These are phyloP conservation scores for Sporothrix brasiliensis DNA, from an alignment of 2,329 filamentous ascomycete genomes.

Conservation along the genomic window DNA sequence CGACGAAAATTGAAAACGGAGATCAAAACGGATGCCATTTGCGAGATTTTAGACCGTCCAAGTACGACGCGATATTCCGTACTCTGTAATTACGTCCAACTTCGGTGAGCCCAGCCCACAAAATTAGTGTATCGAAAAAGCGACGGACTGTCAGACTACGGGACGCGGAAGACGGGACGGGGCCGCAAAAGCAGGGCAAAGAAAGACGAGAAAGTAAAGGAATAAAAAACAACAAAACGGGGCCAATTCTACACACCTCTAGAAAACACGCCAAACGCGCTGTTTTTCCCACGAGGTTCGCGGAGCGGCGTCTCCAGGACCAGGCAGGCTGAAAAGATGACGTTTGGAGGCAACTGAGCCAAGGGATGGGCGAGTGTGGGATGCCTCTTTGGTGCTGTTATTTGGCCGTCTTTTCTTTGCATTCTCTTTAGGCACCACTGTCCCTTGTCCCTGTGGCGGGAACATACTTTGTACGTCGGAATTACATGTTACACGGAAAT, in stretches of 20 bases:
- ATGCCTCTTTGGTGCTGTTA: not conserved
- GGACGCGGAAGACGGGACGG: constrained; percentile 28
- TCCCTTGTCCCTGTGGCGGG: no score
- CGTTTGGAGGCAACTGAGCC: not conserved
- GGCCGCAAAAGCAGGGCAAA: constrained; percentile 21
- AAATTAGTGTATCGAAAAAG: not conserved
- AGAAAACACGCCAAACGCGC: not conserved
- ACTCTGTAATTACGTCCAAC: not conserved
- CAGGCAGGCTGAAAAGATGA: constrained; percentile 1
- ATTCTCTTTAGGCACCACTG: not conserved
- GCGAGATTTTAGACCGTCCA: no score
- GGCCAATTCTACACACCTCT: not conserved
- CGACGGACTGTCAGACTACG: constrained; percentile 24
- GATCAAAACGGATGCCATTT: not conserved
- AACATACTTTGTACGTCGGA: not conserved
- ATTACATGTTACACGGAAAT: constrained; percentile 7
- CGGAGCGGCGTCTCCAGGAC: not conserved
- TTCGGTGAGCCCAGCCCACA: not conserved
- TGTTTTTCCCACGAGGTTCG: not conserved
- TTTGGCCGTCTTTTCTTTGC: not conserved
- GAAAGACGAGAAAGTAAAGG: not conserved
- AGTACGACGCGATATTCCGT: not conserved
- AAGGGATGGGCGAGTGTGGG: not conserved
- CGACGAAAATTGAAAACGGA: not conserved
- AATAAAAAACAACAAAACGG: not conserved